These are phyloP conservation scores for Pythium folliculosum DNA, from an alignment of 352 stramenopile species.

Conservation along the genomic window DNA sequence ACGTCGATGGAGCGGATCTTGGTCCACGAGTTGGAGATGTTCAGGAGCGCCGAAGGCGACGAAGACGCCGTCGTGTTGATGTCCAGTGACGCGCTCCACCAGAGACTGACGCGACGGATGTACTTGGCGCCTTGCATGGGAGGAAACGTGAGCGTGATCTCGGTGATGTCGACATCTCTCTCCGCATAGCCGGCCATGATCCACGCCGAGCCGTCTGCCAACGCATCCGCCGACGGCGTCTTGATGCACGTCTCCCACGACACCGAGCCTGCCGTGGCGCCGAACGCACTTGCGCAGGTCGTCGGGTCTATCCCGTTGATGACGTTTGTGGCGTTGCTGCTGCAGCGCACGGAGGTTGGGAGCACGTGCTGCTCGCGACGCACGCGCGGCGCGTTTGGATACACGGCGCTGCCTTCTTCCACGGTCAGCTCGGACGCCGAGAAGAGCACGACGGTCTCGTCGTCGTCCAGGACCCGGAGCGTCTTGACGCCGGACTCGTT, in stretches of 20 bases:
- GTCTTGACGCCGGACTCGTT: slow-evolving; percentile 53
- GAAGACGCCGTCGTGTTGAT: slow-evolving; percentile 12
- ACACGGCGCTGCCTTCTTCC: slow-evolving; percentile 55
- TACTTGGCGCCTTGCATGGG: slow-evolving; percentile 48
- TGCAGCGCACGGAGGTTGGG: slow-evolving; percentile 39
- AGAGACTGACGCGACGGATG: slow-evolving; percentile 46
- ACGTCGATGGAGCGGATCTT: slow-evolving; percentile 39
- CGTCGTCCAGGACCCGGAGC: slow-evolving; percentile 57
- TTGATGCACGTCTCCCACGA: slow-evolving; percentile 47
- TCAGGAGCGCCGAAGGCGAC: slow-evolving; percentile 19
- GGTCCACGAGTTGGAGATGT: slow-evolving; percentile 43
- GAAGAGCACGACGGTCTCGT: slow-evolving; percentile 62
- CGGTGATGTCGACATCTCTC: slow-evolving; percentile 37
- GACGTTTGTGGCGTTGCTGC: slow-evolving; percentile 22
- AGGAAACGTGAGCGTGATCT: slow-evolving; percentile 43
- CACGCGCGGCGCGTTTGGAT: slow-evolving; percentile 40
- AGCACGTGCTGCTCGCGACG: slow-evolving; percentile 31
- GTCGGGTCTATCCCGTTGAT: slow-evolving; percentile 5
- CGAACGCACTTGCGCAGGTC: slow-evolving; percentile 16
- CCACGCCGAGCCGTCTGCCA: slow-evolving; percentile 54
- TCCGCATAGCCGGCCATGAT: slow-evolving; percentile 51
- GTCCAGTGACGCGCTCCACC: slow-evolving; percentile 36
- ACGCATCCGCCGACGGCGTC: slow-evolving; percentile 30
- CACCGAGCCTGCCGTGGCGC: not conserved
- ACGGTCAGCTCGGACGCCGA: slow-evolving; percentile 43